These are phyloP conservation scores for Lactarius deliciosus DNA, from an alignment of 768 basidiomycete genomes.

Conservation along the genomic window DNA sequence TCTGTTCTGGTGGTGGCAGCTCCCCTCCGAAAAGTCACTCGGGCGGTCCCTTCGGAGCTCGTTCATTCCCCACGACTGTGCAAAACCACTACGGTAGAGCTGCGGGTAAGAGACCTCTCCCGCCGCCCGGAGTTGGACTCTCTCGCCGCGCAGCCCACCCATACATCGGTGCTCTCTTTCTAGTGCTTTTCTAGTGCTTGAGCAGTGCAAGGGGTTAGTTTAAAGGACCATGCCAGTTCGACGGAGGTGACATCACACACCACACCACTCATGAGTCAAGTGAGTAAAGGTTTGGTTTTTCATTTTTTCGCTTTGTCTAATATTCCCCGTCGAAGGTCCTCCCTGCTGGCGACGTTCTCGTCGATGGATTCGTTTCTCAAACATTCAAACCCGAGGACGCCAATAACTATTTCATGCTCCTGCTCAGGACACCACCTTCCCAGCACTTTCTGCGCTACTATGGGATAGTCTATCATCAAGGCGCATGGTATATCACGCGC, in stretches of 20 bases:
- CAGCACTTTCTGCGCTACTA: not conserved
- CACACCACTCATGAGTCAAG: no score
- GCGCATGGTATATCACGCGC: slow-evolving; percentile 4
- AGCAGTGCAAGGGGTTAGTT: not conserved
- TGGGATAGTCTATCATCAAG: not conserved
- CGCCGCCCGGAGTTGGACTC: not conserved
- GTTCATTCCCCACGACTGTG: not conserved
- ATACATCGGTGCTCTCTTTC: not conserved
- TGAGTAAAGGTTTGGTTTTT: no score
- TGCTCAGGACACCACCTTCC: not conserved
- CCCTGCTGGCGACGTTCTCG: not conserved
- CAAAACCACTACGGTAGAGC: not conserved
- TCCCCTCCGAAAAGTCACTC: no score
- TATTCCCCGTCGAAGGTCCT: no score
- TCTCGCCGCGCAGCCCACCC: not conserved
- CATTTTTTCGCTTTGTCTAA: no score
- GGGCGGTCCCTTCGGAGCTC: not conserved
- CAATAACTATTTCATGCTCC: not conserved
- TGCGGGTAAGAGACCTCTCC: not conserved
- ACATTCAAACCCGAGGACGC: slow-evolving; percentile 7
- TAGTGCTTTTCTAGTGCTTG: not conserved
- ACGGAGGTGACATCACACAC: no score
- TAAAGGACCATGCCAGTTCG: not conserved
- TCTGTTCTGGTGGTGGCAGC: not conserved
- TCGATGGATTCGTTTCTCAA: slow-evolving; percentile 5